These are phyloP conservation scores for Sordariomycetes sp. DNA, from an alignment of 2,329 filamentous ascomycete species.

Conservation along the genomic window DNA sequence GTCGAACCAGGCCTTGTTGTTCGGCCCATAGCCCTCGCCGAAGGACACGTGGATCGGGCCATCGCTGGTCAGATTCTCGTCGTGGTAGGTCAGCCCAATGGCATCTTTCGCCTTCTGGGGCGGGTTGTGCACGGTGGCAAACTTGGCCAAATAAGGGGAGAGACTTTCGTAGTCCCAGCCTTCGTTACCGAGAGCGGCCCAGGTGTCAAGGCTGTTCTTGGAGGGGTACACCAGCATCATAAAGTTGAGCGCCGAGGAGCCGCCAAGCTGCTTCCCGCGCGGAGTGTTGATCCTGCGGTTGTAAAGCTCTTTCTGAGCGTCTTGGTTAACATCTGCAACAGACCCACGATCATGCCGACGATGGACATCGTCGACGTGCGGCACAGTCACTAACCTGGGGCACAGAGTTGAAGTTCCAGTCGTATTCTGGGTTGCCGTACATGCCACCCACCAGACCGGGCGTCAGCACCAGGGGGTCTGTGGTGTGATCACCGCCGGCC, in stretches of 20 bases:
- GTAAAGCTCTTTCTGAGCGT: slow-evolving; percentile 7
- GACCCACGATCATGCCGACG: no score
- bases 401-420: slow-evolving; percentile 3
- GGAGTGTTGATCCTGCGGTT: slow-evolving; percentile 9
- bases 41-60: slow-evolving; percentile 28
- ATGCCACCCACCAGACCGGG: slow-evolving; percentile 2
- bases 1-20: slow-evolving; percentile 25
- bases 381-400: no score
- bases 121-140: slow-evolving; percentile 19
- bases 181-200: slow-evolving; percentile 6
- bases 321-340: no score
- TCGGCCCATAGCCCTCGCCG: slow-evolving; percentile 18
- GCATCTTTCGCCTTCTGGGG: slow-evolving; percentile 14
- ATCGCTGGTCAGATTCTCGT: slow-evolving; percentile 18
- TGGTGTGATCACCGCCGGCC: slow-evolving; percentile 1
- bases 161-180: slow-evolving; percentile 20
- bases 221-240: slow-evolving; percentile 11
- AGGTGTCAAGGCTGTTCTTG: slow-evolving; percentile 13
- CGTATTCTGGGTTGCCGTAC: slow-evolving; percentile 2
- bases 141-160: slow-evolving; percentile 23
- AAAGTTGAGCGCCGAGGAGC: slow-evolving; percentile 18
- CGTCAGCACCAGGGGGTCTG: slow-evolving; percentile 1
- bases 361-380: no score
- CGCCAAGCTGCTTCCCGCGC: slow-evolving; percentile 13
- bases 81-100: slow-evolving; percentile 19